phyloP scores from a whole-genome alignment of 805 yeast species.

The Wickerhamomyces subpelliculosus region DNA sequence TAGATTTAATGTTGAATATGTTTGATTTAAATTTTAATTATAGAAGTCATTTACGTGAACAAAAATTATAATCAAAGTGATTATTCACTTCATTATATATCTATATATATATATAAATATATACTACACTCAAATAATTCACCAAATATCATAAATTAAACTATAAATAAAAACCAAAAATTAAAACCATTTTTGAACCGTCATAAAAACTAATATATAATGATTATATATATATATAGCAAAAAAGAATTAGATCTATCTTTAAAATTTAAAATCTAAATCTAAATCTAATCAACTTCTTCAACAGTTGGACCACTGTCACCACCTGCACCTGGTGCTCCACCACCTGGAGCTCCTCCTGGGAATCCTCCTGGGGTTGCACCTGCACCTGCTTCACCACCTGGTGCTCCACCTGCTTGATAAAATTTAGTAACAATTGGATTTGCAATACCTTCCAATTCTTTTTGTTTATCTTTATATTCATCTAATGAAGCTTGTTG shows the following conservation, averaged over 20 bases:
- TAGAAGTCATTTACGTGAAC: slow-evolving; percentile 13
- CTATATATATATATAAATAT: too few species aligned
- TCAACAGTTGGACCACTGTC: slow-evolving; percentile 65
- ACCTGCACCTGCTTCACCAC: slow-evolving; percentile 41
- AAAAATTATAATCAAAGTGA: too few species aligned
- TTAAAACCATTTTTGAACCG: too few species aligned
- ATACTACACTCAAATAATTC: not conserved
- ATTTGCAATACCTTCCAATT: slow-evolving; percentile 92
- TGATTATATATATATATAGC: too few species aligned
- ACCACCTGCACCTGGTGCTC: slow-evolving; percentile 52
- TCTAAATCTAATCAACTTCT: slow-evolving; percentile 56
- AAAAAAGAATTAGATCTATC: too few species aligned
- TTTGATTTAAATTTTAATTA: slow-evolving; percentile 17
- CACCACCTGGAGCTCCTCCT: slow-evolving; percentile 53
- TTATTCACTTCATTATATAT: too few species aligned
- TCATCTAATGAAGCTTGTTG: slow-evolving; percentile 91
- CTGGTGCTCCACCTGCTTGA: slow-evolving; percentile 80
- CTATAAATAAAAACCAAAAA: too few species aligned
- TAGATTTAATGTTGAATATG: slow-evolving; percentile 12
- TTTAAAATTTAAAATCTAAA: not conserved
- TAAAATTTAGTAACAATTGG: slow-evolving; percentile 96
- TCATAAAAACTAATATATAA: too few species aligned
- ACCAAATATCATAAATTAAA: not conserved
- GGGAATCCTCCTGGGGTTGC: slow-evolving; percentile 54
- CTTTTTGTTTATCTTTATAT: slow-evolving; percentile 91